These are phyloP conservation scores for Fallopia convolvulus DNA, from an alignment of 148 eudicot species.

Conservation along the genomic window DNA sequence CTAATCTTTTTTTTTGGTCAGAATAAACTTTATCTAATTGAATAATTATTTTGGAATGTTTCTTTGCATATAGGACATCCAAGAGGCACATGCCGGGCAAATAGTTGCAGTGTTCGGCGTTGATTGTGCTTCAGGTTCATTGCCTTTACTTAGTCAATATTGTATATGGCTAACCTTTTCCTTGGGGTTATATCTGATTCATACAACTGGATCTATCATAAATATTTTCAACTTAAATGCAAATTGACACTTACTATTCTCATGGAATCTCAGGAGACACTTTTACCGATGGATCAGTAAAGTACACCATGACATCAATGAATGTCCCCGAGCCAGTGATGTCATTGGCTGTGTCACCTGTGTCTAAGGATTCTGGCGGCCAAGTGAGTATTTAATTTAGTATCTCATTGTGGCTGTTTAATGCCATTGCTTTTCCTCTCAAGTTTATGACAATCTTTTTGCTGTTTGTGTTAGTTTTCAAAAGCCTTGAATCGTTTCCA, in stretches of 20 bases:
- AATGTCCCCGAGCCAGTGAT: conserved; percentile 96
- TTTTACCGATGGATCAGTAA: conserved; percentile 86
- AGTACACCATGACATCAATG: conserved; percentile 98
- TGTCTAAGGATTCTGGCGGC: conserved; percentile 90
- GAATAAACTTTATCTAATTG: background rate
- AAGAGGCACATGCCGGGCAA: conserved; percentile 98
- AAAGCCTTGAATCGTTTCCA: conserved; percentile 98
- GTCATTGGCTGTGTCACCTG: conserved; percentile 91
- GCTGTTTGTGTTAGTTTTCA: conserved; percentile 59
- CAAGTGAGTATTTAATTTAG: conserved; percentile 46
- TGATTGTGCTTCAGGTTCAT: conserved; percentile 89
- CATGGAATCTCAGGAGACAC: conserved; percentile 61
- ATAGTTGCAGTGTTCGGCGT: conserved; percentile 98
- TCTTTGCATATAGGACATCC: conserved; percentile 61
- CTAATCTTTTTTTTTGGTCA: background rate
- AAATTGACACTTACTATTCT: background rate
- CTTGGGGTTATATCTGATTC: background rate
- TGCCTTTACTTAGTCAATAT: background rate
- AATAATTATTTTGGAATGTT: background rate
- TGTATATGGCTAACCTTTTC: background rate
- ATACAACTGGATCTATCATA: background rate
- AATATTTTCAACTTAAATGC: background rate
- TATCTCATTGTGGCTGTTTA: background rate
- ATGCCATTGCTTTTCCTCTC: background rate
- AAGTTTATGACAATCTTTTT: conserved; percentile 4